phyloP scores from a whole-genome alignment of 2,329 filamentous ascomycete species.

The Fusarium liriodendri region DNA sequence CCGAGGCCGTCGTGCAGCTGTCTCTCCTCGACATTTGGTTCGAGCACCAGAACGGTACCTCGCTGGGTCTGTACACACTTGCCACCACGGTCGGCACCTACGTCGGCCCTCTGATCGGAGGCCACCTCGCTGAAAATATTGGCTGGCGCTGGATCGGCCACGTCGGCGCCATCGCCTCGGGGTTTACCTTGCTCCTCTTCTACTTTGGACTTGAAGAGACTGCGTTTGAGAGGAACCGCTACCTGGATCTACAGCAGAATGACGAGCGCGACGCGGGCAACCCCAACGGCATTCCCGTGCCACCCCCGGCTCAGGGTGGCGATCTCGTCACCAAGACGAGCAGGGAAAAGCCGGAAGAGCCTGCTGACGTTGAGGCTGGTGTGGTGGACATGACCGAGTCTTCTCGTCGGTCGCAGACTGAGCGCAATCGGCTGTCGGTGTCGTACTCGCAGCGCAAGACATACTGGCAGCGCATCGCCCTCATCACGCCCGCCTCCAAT shows the following conservation, averaged over 20 bases:
- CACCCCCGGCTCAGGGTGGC: too few species aligned
- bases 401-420: slow-evolving; percentile 23
- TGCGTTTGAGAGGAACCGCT: slow-evolving; percentile 56
- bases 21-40: slow-evolving; percentile 68
- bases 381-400: slow-evolving; percentile 23
- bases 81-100: slow-evolving; percentile 68
- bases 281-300: slow-evolving; percentile 29
- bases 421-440: slow-evolving; percentile 37
- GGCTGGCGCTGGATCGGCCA: slow-evolving; percentile 68
- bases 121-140: slow-evolving; percentile 60
- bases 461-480: slow-evolving; percentile 65
- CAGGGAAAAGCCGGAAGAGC: slow-evolving; percentile 18
- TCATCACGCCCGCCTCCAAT: slow-evolving; percentile 67
- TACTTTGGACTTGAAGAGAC: slow-evolving; percentile 67
- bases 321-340: neutral
- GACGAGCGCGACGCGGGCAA: slow-evolving; percentile 18
- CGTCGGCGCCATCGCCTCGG: slow-evolving; percentile 61
- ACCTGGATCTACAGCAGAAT: slow-evolving; percentile 42
- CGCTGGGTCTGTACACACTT: slow-evolving; percentile 66
- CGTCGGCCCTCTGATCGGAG: slow-evolving; percentile 63
- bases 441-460: slow-evolving; percentile 53
- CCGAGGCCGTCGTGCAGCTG: slow-evolving; percentile 67
- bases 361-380: slow-evolving; percentile 18
- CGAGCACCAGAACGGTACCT: slow-evolving; percentile 65
- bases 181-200: slow-evolving; percentile 58